A percentile compares a stretch with the other conserved stretches of the same genome.
Evolutionary conservation across 2,329 filamentous ascomycete genomes (phyloP).

Genomic region (Peltaster fructicola): DNA sequence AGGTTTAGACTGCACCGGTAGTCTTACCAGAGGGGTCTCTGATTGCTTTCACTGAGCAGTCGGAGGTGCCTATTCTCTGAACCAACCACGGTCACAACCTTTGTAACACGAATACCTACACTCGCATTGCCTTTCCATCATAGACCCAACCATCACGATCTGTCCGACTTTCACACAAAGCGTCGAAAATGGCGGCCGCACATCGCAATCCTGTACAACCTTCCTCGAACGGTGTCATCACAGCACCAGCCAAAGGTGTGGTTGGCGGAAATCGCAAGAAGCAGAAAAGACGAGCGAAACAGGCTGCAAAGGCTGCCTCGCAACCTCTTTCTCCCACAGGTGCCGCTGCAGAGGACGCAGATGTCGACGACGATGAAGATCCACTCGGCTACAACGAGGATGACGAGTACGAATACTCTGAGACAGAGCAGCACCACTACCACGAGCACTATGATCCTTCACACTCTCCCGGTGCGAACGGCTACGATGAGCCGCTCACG

Average conservation of each 20-base stretch:
- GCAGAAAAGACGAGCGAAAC: conserved; percentile 78
- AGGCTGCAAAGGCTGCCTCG: conserved; percentile 35
- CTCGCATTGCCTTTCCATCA: too few relatives aligned
- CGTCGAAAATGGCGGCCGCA: conserved; percentile 14
- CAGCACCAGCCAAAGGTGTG: conserved; percentile 13
- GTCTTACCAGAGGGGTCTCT: too few relatives aligned
- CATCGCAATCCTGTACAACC: conserved; percentile 8
- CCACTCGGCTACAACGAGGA: conserved; percentile 28
- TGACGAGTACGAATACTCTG: conserved; percentile 16
- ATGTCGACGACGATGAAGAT: conserved; percentile 26
- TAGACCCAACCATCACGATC: too few relatives aligned
- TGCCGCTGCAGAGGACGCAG: conserved; percentile 19
- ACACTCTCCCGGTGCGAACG: conserved; percentile 23
- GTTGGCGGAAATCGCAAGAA: conserved; percentile 71
- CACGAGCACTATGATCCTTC: conserved; percentile 17
- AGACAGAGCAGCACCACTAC: conserved; percentile 8
- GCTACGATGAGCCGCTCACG: conserved; percentile 11
- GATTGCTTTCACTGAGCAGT: too few relatives aligned
- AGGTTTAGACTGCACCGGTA: too few relatives aligned
- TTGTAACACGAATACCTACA: too few relatives aligned
- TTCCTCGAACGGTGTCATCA: conserved; percentile 22
- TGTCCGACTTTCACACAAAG: too few relatives aligned
- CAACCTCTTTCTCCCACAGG: conserved; percentile 3
- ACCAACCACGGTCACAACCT: too few relatives aligned
- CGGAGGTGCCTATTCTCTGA: too few relatives aligned